Evolutionary conservation across 192 early-diverging fungal species (phyloP), one percentile per base, ranked within the genome.

Genomic region (Chytriomyces hyalinus): DNA sequence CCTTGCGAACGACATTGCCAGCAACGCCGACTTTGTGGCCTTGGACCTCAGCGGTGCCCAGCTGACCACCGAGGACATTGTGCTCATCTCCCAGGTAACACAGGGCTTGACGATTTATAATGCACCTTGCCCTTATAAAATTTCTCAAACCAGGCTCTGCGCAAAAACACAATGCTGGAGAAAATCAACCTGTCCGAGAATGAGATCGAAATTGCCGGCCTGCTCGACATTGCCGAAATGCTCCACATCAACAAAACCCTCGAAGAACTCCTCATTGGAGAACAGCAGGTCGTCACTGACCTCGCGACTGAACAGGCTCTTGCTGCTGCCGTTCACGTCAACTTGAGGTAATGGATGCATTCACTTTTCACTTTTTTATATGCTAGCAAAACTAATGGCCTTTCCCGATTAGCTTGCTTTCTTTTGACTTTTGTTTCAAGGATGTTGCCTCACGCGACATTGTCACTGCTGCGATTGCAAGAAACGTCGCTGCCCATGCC

Each of bases 151-250:
- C 28, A 73, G 73, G 63, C 63, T 10, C n/a, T 75, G 43, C 60
- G 60, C 10, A 13, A 46, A 6, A 75, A 75, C 46, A 48, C 46
- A 17, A 66, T 45, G 8, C 24, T 75, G 2, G 73, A 75, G 28
- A 51, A 75, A 51, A 11, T 75, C 9, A 43, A 75, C 60, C 49
- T 75, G 1, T 26, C n/a, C 22, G 73, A 49, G n/a, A 75, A 75
- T 50, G 64, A 66, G 22, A 75, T 75, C 36, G 6, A 60, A 9
- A 48, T 24, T 48, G 73, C 64, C 10, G 73, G 62, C 6, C 36
- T 75, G 2, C 24, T 66, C 6, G 63, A 49, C 2, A 13, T 64
- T 24, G 46, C 48, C 48, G 24, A 13, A 6, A 57, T 47, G 11
- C 44, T 75, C 66, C 24, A 17, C 7, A 53, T 66, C 63, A 75